Evolutionary conservation across 202 grass and related monocot species (phyloP), one percentile per base, ranked within the genome.

Genomic region (Hordeum pubiflorum): DNA sequence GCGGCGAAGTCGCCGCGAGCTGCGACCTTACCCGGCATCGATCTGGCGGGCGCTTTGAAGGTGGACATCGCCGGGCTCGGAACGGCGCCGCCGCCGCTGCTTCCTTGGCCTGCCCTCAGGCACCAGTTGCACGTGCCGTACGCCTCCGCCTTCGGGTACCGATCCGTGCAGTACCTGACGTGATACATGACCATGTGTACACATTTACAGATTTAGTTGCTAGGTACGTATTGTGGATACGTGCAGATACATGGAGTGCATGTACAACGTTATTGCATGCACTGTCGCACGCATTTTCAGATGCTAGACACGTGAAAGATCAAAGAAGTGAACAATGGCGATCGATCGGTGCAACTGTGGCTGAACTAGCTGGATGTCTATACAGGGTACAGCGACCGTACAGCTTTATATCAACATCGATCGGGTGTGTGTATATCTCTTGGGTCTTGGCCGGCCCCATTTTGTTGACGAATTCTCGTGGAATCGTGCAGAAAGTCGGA

Each of bases 51-150:
- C 34, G 23, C 86, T 61, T 87, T 82, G 48, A 68, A 38, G 9
- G 63, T 58, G 37, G 85, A 55, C 58, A 79, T 91, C 33, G 44
- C 74, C 58, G 81, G 71, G 37, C 39, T 63, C 10, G 88, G 77
- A 11, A 69, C 33, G 69, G 72, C 66, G 24, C 10, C 41, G 32
- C 18, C 59, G 18, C 32, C 50, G 11, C 38, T 22, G 13, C 43
- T n/a, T 65, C 72, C 82, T 73, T 89, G 70, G 0, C 61, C 85
- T 67, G 83, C 83, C 17, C 87, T 91, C 67, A 96, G 80, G 52
- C 97, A 99, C 97, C 97, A 99, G 79, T 99, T 99, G 80, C 97
- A 99, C 48, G 81, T 83, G 20, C 75, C 83, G 76, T 99, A 97
- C 38, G 87, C 88, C 57, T 93, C 91, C n/a, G 73, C 89, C 85